phyloP scores from a whole-genome alignment of 768 basidiomycete genomes.

The Filobasidium wieringae region DNA sequence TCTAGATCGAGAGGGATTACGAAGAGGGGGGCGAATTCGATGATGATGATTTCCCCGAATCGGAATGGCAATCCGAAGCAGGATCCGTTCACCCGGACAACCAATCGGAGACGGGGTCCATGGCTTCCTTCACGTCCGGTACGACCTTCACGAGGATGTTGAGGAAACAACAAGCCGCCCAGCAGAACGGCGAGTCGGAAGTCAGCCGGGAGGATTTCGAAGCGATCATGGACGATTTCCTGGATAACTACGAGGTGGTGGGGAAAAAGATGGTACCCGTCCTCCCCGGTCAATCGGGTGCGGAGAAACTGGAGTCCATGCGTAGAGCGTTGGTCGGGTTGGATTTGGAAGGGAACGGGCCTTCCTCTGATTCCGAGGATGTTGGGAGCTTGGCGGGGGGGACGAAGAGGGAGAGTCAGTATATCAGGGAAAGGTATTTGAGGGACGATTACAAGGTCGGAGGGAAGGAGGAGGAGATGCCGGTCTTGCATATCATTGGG shows the following conservation, averaged over 20 bases:
- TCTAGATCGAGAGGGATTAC: constrained; percentile 59
- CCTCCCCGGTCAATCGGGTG: constrained; percentile 58
- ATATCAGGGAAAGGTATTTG: constrained; percentile 18
- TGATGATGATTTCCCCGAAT: constrained; percentile 40
- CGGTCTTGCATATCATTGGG: constrained; percentile 41
- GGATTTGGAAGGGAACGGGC: constrained; percentile 30
- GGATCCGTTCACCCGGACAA: constrained; percentile 14
- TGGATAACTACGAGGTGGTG: constrained; percentile 82
- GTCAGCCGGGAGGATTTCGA: constrained; percentile 71
- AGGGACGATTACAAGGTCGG: constrained; percentile 16
- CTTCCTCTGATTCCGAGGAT: constrained; percentile 19
- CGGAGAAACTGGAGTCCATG: constrained; percentile 68
- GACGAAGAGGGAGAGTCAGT: constrained; percentile 6
- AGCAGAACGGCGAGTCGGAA: constrained; percentile 16
- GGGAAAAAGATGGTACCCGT: constrained; percentile 64
- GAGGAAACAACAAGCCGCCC: constrained; percentile 13
- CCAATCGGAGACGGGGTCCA: constrained; percentile 38
- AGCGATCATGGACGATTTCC: constrained; percentile 81
- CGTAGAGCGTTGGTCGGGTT: constrained; percentile 62
- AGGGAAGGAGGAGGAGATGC: constrained; percentile 39
- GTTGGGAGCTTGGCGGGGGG: neutral
- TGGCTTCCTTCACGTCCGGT: constrained; percentile 18
- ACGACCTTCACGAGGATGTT: constrained; percentile 44
- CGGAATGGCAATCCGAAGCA: constrained; percentile 39
- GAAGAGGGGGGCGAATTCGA: constrained; percentile 46